Evolutionary conservation across 345 rosid genomes (phyloP), one percentile per base, ranked within the genome.

Genomic region (Angophora floribunda): DNA sequence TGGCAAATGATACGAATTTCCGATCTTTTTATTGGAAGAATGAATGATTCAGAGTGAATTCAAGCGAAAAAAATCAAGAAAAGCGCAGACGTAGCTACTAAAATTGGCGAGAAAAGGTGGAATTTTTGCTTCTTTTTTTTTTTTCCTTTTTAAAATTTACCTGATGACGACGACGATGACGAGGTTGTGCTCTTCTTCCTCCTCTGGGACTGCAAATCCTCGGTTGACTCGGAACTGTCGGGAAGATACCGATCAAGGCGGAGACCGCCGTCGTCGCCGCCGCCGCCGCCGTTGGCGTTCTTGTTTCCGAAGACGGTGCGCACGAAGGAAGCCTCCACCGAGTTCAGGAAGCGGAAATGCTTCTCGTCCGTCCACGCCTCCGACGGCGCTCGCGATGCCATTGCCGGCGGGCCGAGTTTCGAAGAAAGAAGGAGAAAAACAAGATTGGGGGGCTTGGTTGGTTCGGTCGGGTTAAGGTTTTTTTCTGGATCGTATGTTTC

Each of bases 261-360:
- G 57, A 90, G 93, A 45, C 4, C 24, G 65, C 87, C 90, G 85
- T 22, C 50, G 28, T 6, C 53, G 50, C 67, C 32, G 86, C 65
- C 70, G 26, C 86, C 88, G 85, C 30, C 17, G 75, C 13, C 13
- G 51, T 59, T 26, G 50, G 53, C 52, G 86, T 88, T 86, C 63
- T 51, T 17, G 63, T 78, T 91, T 51, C 90, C 92, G 13, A 92
- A 49, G 93, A 91, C 90, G 36, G 87, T 88, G 21, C 87, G 92
- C 52, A 94, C 96, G 87, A 94, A 94, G 26, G 95, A 87, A 22
- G 92, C 93, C 89, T 94, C 96, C 90, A 92, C 88, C 51, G 92
- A 89, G 86, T 88, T 90, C 85, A 94, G 51, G 93, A 53, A 94
- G 85, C 82, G 89, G 32, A 87, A 19, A 89, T 93, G 96, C 90